Base-by-base conservation (phyloP, 2,329 filamentous ascomycete genomes). In the Mariannaea sp. region DNA sequence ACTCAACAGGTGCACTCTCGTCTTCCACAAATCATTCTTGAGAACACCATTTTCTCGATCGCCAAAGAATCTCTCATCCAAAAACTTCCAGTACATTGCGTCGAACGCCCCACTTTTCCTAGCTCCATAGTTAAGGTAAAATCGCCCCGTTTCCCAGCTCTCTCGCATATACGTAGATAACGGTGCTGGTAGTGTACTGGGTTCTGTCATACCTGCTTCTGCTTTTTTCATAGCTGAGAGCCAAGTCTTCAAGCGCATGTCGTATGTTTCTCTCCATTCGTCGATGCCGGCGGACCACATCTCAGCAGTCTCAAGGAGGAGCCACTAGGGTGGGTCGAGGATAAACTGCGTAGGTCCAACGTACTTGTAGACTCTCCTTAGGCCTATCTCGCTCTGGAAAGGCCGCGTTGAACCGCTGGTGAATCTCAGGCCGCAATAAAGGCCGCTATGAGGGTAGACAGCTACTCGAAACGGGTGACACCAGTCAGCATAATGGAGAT, bases 21-120 rank as follows among this genome's bases (percentile, higher is more conserved):
- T n/a, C n/a, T n/a, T n/a, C n/a, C n/a, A n/a, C n/a, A n/a, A n/a
- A n/a, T n/a, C n/a, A n/a, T n/a, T n/a, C n/a, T n/a, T n/a, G n/a
- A n/a, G n/a, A n/a, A n/a, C n/a, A n/a, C n/a, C n/a, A n/a, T n/a
- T n/a, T n/a, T n/a, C n/a, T n/a, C n/a, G n/a, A n/a, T n/a, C n/a
- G n/a, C 59, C 55, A 38, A 72, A 75, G 48, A 68, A 72, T 3
- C 51, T 61, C 53, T 69, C 61, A 35, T 75, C 70, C 4, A 74
- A 44, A 48, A 53, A 71, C 36, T 60, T 70, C 72, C 71, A 75
- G 47, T 56, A 76, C 3, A 73, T 53, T 5, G 59, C 43, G 40
- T 75, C 72, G 50, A 75, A 73, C 0, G 64, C 68, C 70, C 69
- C 73, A 36, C 70, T 74, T 36, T 71, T 73, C 49, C 69, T 66